A percentile compares a stretch with the other conserved stretches of the same genome.
phyloP scores from a whole-genome alignment of 163 green algal species.

The Coccomyxa subellipsoidea region DNA sequence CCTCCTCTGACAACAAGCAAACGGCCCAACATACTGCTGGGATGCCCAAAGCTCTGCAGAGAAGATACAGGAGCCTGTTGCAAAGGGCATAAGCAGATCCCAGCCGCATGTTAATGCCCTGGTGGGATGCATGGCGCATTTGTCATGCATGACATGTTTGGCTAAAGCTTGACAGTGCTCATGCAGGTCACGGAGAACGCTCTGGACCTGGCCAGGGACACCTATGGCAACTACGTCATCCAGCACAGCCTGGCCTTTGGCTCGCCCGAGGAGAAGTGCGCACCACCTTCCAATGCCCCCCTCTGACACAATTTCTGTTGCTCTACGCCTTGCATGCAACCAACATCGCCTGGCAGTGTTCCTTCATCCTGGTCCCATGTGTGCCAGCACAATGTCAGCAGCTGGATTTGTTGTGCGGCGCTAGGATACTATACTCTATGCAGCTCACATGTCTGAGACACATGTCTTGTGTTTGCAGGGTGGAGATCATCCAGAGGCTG shows the following conservation, averaged over 20 bases:
- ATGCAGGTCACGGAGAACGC: constrained; percentile 23
- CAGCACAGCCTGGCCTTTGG: constrained; percentile 80
- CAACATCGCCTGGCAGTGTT: too few relatives aligned
- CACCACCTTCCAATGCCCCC: background rate
- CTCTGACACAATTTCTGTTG: too few relatives aligned
- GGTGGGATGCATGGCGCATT: background rate
- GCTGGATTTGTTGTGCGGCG: too few relatives aligned
- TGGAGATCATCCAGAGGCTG: constrained; percentile 19
- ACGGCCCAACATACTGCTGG: background rate
- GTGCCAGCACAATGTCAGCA: too few relatives aligned
- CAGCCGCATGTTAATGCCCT: background rate
- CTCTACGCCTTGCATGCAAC: too few relatives aligned
- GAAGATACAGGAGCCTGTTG: too few relatives aligned
- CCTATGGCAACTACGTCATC: constrained; percentile 92
- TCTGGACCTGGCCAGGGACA: constrained; percentile 62
- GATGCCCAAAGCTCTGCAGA: too few relatives aligned
- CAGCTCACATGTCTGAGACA: too few relatives aligned
- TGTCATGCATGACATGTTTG: background rate
- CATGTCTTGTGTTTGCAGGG: constrained; percentile 14
- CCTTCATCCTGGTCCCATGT: too few relatives aligned
- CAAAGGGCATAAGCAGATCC: too few relatives aligned
- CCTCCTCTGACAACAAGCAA: background rate
- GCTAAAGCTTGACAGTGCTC: background rate
- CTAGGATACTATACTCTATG: too few relatives aligned
- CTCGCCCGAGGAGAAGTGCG: background rate